These are phyloP conservation scores for Fusarium fracticaudum DNA, from an alignment of 2,329 filamentous ascomycete species.

Conservation along the genomic window DNA sequence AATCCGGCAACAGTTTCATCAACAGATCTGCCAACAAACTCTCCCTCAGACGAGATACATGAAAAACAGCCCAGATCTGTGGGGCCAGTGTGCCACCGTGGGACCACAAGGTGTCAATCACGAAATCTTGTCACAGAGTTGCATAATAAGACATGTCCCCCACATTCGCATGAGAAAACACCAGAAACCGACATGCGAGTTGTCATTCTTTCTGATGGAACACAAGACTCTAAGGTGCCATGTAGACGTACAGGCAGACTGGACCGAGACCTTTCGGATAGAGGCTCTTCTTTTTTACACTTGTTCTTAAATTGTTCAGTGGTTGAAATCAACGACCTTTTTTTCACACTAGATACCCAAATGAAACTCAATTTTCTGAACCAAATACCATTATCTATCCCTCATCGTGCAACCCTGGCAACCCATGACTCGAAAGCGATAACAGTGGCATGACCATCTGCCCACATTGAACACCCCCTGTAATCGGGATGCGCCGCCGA, in stretches of 20 bases:
- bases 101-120: constrained; percentile 23
- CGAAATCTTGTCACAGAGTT: constrained; percentile 32
- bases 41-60: constrained; percentile 9
- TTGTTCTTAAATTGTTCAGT: constrained; percentile 5
- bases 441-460: constrained; percentile 43
- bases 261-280: neutral
- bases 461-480: constrained; percentile 21
- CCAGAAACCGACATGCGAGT: neutral
- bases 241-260: neutral
- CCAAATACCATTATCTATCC: neutral
- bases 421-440: constrained; percentile 15
- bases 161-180: neutral
- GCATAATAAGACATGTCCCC: constrained; percentile 28
- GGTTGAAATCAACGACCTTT: constrained; percentile 9
- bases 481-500: constrained; percentile 34
- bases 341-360: constrained; percentile 33
- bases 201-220: neutral
- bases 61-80: constrained; percentile 26
- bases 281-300: neutral
- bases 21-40: neutral
- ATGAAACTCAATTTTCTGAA: constrained; percentile 14
- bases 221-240: neutral
- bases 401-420: constrained; percentile 7
- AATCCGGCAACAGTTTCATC: neutral
- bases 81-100: constrained; percentile 4